Evolutionary conservation across 352 stramenopile species (phyloP).

Genomic region (Pythium oligandrum): DNA sequence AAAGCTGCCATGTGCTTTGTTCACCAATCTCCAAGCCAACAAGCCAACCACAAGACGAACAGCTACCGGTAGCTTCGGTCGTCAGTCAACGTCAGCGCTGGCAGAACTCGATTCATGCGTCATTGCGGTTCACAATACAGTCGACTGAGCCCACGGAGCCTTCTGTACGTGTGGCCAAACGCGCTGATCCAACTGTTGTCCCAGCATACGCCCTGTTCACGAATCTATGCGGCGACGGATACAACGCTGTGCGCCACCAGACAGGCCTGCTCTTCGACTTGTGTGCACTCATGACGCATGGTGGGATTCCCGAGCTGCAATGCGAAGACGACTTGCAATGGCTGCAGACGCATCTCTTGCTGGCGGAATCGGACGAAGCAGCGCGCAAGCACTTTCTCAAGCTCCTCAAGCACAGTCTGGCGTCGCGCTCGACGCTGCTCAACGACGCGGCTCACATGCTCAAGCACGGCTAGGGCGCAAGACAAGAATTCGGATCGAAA

Average conservation of each 20-base stretch:
- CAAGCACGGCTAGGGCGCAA: constrained; percentile 17
- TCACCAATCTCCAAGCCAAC: neutral
- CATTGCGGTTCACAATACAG: constrained; percentile 10
- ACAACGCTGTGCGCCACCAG: constrained; percentile 30
- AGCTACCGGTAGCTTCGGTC: neutral
- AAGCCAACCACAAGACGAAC: neutral
- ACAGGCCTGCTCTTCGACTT: constrained; percentile 27
- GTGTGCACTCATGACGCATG: constrained; percentile 25
- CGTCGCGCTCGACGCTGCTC: constrained; percentile 27
- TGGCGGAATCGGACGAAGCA: constrained; percentile 24
- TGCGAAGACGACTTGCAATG: constrained; percentile 28
- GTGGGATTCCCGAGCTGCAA: constrained; percentile 34
- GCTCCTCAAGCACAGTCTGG: constrained; percentile 33
- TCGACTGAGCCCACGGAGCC: too few relatives aligned
- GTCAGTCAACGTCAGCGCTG: constrained; percentile 9
- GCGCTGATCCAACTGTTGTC: too few relatives aligned
- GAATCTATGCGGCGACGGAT: constrained; percentile 17
- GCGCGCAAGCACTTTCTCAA: constrained; percentile 23
- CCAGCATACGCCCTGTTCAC: constrained; percentile 22
- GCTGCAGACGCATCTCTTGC: constrained; percentile 23
- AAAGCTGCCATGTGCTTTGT: constrained; percentile 16
- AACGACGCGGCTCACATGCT: constrained; percentile 46
- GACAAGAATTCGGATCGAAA: neutral
- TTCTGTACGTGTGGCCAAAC: too few relatives aligned
- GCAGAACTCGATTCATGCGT: constrained; percentile 18